These are phyloP conservation scores for Ganoderma lucidum DNA, from an alignment of 1,284 basidiomycete genomes.

Conservation along the genomic window DNA sequence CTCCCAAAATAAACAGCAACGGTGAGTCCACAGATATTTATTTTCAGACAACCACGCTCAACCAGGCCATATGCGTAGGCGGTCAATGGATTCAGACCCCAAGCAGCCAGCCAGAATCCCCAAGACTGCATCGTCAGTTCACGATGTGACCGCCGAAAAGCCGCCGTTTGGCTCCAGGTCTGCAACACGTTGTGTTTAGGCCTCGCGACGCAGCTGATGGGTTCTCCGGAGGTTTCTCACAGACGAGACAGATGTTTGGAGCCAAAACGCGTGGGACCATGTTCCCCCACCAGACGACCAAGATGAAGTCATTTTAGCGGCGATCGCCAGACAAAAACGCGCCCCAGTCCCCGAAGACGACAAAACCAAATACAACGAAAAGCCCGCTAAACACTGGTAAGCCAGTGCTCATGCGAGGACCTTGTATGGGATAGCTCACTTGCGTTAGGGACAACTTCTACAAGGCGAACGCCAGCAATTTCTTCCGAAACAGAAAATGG, in stretches of 20 bases:
- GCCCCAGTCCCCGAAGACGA: conserved; percentile 76
- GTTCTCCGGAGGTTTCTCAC: conserved; percentile 61
- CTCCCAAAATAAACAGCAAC: not conserved
- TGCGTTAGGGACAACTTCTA: conserved; percentile 89
- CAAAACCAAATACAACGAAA: conserved; percentile 75
- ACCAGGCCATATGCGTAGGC: not conserved
- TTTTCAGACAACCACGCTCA: not conserved
- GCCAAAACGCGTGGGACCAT: conserved; percentile 89
- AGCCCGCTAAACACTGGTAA: conserved; percentile 78
- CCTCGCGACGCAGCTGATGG: conserved; percentile 1
- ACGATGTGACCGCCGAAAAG: conserved; percentile 61
- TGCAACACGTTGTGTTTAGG: conserved; percentile 17
- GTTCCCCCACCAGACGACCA: conserved; percentile 87
- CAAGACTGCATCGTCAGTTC: conserved; percentile 65
- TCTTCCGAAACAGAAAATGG: conserved; percentile 95
- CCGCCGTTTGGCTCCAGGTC: conserved; percentile 79
- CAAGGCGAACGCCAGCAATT: conserved; percentile 82
- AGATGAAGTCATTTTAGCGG: conserved; percentile 68
- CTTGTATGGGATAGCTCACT: conserved; percentile 28
- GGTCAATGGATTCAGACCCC: not conserved
- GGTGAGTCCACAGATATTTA: not conserved
- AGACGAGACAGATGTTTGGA: conserved; percentile 71
- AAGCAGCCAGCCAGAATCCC: conserved; percentile 14
- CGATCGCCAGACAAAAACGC: conserved; percentile 71
- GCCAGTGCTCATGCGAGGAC: not conserved